Base-by-base conservation (phyloP, 2,329 filamentous ascomycete species). In the Elsinoe ampelina region DNA sequence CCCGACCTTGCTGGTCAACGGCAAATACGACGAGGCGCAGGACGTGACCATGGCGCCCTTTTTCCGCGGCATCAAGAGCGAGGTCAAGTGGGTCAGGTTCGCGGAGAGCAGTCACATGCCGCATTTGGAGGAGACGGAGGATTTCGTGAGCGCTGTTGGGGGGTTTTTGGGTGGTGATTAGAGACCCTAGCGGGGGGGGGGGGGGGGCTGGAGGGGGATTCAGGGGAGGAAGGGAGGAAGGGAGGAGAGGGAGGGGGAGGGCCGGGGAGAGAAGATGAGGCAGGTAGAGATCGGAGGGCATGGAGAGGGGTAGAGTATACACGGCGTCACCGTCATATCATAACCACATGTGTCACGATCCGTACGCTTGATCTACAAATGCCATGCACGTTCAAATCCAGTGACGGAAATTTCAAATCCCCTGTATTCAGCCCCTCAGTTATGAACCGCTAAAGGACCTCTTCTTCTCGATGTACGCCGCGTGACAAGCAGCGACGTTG, bases 1-100 rank as follows among this genome's bases (percentile, higher is more conserved):
- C 2, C 65, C 68, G 15, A 72, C 70, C 8, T 61, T 77, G 34
- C 60, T 77, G 0, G 65, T 74, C 48, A 75, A 76, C 62, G 73
- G 72, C 5, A 63, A 67, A 45, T 73, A 69, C 58, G 74, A 76
- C 58, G 68, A 72, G 59, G 67, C 65, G 2, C 63, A 66, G 58
- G 68, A 74, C 59, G 63, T 68, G 32, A 65, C 62, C 19, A 62
- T 69, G n/a, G 60, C 61, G 47, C 67, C 70, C 0, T 75, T 64
- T 59, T 75, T 72, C 58, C 55, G 65, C 2, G 59, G 64, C 2
- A 73, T 75, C 19, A 61, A 61, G 5, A 61, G 62, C 15, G 69
- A 68, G 59, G 70, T 72, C 43, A 73, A 71, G 60, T 76, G 73
- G 73, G 64, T 72, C 7, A 66, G 63, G 12, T 69, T 68, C 59